A percentile compares a stretch with the other conserved stretches of the same genome.
These are phyloP conservation scores for Hermanozyma aechmeae DNA, from an alignment of 805 yeast species.

Conservation along the genomic window DNA sequence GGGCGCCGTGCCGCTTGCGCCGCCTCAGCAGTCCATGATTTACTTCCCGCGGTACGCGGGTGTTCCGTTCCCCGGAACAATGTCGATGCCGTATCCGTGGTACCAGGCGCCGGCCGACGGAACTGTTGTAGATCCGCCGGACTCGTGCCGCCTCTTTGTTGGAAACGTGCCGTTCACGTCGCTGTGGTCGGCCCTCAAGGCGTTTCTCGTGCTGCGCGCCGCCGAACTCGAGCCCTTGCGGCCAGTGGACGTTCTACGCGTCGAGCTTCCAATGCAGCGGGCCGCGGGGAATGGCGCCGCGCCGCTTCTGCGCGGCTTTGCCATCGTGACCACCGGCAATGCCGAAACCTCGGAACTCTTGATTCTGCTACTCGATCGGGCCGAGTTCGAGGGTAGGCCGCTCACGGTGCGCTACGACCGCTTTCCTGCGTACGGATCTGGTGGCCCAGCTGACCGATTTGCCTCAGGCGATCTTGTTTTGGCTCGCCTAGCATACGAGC, in stretches of 20 bases:
- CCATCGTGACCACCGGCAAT: slow-evolving; percentile 45
- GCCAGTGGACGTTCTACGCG: slow-evolving; percentile 20
- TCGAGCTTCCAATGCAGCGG: slow-evolving; percentile 27
- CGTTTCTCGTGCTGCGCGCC: slow-evolving; percentile 15
- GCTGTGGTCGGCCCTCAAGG: slow-evolving; percentile 24
- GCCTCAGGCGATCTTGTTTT: no score
- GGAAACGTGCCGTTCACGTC: slow-evolving; percentile 49
- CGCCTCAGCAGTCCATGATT: no score
- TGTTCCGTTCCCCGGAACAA: no score
- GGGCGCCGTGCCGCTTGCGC: no score
- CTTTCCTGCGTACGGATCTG: no score
- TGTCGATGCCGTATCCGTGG: no score
- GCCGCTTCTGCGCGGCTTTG: slow-evolving; percentile 51
- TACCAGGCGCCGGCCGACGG: no score
- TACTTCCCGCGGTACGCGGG: no score
- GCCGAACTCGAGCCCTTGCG: slow-evolving; percentile 18
- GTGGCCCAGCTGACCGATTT: no score
- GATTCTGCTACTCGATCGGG: slow-evolving; percentile 42
- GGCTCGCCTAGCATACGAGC: no score
- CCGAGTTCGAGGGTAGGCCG: slow-evolving; percentile 48
- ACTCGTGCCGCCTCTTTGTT: slow-evolving; percentile 38
- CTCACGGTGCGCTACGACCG: slow-evolving; percentile 55
- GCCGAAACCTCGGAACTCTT: slow-evolving; percentile 39
- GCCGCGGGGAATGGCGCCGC: background rate
- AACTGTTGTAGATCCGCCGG: no score